These are phyloP conservation scores for Podospora bellae-mahoneyi DNA, from an alignment of 495 filamentous ascomycete genomes.

Conservation along the genomic window DNA sequence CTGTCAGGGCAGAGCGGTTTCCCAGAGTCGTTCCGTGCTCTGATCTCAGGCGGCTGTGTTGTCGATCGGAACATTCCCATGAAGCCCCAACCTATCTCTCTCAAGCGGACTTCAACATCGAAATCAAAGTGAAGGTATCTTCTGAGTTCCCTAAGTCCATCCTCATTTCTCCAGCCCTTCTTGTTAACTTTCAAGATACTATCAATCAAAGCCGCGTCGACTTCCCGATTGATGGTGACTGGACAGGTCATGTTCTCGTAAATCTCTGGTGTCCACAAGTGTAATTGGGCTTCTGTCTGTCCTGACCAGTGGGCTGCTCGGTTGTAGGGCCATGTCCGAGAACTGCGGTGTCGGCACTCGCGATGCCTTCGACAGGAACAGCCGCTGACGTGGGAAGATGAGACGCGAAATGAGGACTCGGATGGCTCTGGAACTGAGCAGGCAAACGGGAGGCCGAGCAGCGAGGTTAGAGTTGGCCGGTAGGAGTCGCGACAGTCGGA, in stretches of 20 bases:
- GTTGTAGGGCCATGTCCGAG: slow-evolving; percentile 18
- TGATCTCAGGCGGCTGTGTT: slow-evolving; percentile 25
- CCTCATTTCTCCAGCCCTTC: not conserved
- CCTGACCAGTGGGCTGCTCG: slow-evolving; percentile 26
- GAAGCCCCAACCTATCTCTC: slow-evolving; percentile 28
- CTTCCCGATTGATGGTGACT: slow-evolving; percentile 23
- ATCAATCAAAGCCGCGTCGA: slow-evolving; percentile 22
- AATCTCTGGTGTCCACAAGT: slow-evolving; percentile 31
- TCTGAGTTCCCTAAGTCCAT: not conserved
- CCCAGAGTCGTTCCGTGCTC: slow-evolving; percentile 24
- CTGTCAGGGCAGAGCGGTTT: slow-evolving; percentile 20
- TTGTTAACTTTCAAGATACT: slow-evolving; percentile 9
- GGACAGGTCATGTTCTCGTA: slow-evolving; percentile 26
- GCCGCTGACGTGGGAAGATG: slow-evolving; percentile 13
- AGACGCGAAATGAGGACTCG: slow-evolving; percentile 19
- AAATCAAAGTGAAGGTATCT: slow-evolving; percentile 28
- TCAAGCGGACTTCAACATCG: slow-evolving; percentile 23
- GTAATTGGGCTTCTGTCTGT: slow-evolving; percentile 27
- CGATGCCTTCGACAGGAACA: slow-evolving; percentile 18
- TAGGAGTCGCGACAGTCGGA: not conserved
- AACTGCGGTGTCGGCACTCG: slow-evolving; percentile 16
- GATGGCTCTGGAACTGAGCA: not conserved
- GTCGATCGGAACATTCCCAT: slow-evolving; percentile 23
- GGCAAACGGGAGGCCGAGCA: slow-evolving; percentile 5
- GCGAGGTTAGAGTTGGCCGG: not conserved